Base-by-base conservation (phyloP, 257 asterid species). In the Craterostigma plantagineum region DNA sequence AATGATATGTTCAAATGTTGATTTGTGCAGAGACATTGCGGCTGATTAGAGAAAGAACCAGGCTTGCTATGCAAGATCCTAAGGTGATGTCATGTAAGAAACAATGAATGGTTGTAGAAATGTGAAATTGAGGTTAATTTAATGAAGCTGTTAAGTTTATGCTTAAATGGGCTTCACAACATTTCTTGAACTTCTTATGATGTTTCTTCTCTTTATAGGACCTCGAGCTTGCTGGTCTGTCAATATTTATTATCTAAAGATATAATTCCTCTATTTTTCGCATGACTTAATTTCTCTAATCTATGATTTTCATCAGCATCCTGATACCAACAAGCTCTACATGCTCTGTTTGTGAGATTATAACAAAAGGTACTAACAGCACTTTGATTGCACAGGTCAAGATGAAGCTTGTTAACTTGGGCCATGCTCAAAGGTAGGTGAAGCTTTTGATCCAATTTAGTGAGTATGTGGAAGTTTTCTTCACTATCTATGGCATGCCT, bases 21-120 rank as follows among this genome's bases (percentile, higher is more conserved):
- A 8, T 38, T 9, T 51, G 30, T 72, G 71, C 92, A 90, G 98
- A 79, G 64, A 90, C 98, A 37, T 43, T 79, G 37, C 73, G 56
- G 72, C 60, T 61, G 76, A 90, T 90, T 48, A 71, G 58, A 70
- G 95, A 83, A 65, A 73, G 76, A 65, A 82, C 98, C 30, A 70
- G 68, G 63, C 71, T 82, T 61, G 98, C 98, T 35, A 87, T 87
- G 98, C 92, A 76, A 78, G 76, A 82, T 61, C 98, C 98, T 74
- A 83, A 87, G 93, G 98, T 82, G 98, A 87, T 68, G 92, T 77
- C 79, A 82, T 76, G 92, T 78, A 76, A 70, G 81, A 56, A 50
- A 59, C 55, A 35, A 34, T 41, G 59, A 60, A 54, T 33, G 56
- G 61, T 61, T 49, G 17, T 34, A 14, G 18, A 27, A 13, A 42